These are phyloP conservation scores for Sarocladiaceae sp. DNA, from an alignment of 2,329 filamentous ascomycete species.

Conservation along the genomic window DNA sequence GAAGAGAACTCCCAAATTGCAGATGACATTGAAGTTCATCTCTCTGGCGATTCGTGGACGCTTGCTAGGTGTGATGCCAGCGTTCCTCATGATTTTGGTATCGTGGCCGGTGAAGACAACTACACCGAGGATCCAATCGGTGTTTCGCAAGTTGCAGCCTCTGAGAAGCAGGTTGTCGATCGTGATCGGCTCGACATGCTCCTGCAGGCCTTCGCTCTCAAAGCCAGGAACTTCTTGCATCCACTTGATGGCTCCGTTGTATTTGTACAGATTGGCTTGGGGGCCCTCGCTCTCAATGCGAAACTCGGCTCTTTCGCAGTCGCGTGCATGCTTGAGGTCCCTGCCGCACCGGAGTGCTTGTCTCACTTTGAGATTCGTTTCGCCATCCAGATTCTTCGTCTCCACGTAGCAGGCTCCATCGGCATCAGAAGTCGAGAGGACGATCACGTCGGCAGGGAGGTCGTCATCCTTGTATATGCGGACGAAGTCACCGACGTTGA, in stretches of 20 bases:
- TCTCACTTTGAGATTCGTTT: conserved; percentile 94
- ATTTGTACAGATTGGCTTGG: conserved; percentile 91
- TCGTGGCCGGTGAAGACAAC: conserved; percentile 93
- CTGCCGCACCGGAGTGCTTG: conserved; percentile 83
- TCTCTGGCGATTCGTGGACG: conserved; percentile 85
- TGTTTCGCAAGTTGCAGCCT: conserved; percentile 90
- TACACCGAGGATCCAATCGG: conserved; percentile 89
- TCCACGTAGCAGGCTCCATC: conserved; percentile 97
- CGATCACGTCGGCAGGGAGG: conserved; percentile 86
- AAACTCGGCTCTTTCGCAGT: conserved; percentile 88
- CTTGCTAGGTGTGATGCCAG: conserved; percentile 91
- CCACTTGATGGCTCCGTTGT: conserved; percentile 87
- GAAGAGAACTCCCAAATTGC: conserved; percentile 89
- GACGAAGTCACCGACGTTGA: conserved; percentile 93
- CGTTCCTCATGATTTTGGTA: conserved; percentile 99
- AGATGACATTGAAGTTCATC: conserved; percentile 94
- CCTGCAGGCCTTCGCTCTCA: conserved; percentile 53
- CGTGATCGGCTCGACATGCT: conserved; percentile 86
- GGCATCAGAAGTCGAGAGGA: conserved; percentile 85
- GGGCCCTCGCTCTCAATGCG: conserved; percentile 83
- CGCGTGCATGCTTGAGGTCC: conserved; percentile 76
- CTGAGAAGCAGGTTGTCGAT: conserved; percentile 94
- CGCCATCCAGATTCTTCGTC: conserved; percentile 95
- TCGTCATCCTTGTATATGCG: conserved; percentile 95
- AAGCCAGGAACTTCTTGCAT: conserved; percentile 62